A percentile compares a stretch with the other conserved stretches of the same genome.
phyloP scores from a whole-genome alignment of 2,329 filamentous ascomycete genomes.

The Diaporthe citrichinensis region DNA sequence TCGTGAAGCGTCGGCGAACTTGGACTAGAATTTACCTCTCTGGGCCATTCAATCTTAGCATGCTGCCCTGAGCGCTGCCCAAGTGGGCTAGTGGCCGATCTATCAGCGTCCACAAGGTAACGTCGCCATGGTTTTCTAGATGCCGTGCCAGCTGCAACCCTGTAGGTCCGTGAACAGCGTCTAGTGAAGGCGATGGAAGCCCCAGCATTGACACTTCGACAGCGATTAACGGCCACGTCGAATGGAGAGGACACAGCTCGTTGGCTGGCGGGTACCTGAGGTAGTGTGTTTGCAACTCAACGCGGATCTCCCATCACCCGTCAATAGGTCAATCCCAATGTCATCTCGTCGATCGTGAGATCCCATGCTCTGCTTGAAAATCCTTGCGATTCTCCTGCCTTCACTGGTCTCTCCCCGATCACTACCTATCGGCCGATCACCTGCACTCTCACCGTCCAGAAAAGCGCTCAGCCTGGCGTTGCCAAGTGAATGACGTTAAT shows the following conservation, averaged over 20 bases:
- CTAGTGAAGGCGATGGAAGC: neutral
- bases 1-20: neutral
- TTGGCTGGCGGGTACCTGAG: conserved; percentile 12
- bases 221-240: neutral
- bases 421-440: conserved; percentile 3
- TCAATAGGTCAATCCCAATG: conserved; percentile 18
- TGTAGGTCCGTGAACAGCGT: conserved; percentile 3
- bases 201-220: neutral
- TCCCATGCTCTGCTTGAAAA: conserved; percentile 19
- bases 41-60: conserved; percentile 3
- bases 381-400: neutral
- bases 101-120: conserved; percentile 6
- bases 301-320: conserved; percentile 4
- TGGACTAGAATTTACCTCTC: conserved; percentile 6
- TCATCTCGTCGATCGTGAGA: conserved; percentile 13
- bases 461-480: neutral
- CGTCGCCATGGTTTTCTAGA: neutral
- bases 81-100: conserved; percentile 13
- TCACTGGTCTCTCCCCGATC: conserved; percentile 15
- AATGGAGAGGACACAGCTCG: neutral
- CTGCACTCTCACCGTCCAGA: neutral
- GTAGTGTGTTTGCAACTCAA: conserved; percentile 19
- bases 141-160: conserved; percentile 9
- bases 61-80: conserved; percentile 16
- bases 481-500: conserved; percentile 22